Conservation (phyloP, 139 green algal genomes). For the Chlorella sp. region DNA sequence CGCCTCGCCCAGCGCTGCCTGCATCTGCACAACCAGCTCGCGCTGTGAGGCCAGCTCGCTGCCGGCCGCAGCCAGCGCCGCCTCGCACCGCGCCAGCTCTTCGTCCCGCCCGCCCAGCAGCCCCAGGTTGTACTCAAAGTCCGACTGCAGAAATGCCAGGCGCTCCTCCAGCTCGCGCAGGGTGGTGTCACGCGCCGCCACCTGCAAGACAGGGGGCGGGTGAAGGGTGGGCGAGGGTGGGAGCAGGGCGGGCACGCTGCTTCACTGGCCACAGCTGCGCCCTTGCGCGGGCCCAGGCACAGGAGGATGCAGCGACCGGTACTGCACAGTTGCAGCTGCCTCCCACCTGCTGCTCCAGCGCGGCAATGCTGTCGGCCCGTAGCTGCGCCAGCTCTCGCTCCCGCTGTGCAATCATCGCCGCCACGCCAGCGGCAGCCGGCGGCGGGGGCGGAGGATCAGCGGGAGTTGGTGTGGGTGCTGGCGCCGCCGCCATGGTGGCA, state of each 20-base stretch:
- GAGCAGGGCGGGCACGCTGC: no score
- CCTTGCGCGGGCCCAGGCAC: no score
- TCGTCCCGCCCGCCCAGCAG: constrained; percentile 39
- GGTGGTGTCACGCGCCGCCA: not conserved
- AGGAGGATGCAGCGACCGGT: no score
- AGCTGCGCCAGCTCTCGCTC: constrained; percentile 30
- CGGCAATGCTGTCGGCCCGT: not conserved
- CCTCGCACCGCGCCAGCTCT: constrained; percentile 33
- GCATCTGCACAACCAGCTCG: constrained; percentile 36
- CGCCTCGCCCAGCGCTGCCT: constrained; percentile 32
- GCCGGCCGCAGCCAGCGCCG: not conserved
- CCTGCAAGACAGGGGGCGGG: not conserved
- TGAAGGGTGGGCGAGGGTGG: not conserved
- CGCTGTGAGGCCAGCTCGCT: constrained; percentile 2
- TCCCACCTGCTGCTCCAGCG: constrained; percentile 20
- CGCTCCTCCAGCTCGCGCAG: not conserved
- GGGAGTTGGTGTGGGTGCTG: not conserved
- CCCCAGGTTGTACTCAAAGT: constrained; percentile 46
- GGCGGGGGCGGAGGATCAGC: not conserved
- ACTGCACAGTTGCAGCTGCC: no score
- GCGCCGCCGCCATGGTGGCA: not conserved
- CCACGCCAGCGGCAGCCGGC: not conserved
- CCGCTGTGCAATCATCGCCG: constrained; percentile 16
- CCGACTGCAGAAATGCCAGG: constrained; percentile 18
- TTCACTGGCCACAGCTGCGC: no score